These are phyloP conservation scores for Neophaeococcomyces aloes DNA, from an alignment of 2,329 filamentous ascomycete species.

Conservation along the genomic window DNA sequence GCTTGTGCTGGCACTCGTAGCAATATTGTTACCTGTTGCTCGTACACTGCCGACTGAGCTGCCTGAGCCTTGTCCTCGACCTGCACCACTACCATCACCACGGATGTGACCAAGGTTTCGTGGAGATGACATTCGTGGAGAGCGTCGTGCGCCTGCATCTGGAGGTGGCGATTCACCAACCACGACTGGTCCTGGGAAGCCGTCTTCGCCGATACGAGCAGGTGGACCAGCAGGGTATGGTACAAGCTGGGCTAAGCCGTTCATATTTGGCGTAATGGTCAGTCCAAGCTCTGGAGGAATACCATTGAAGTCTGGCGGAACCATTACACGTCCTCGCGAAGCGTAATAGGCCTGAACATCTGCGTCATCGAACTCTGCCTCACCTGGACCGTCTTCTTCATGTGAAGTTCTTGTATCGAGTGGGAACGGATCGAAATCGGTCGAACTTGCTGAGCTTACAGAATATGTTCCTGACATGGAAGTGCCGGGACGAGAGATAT, in stretches of 20 bases:
- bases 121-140: constrained; percentile 1
- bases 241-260: background rate
- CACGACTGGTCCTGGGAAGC: constrained; percentile 10
- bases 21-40: constrained; percentile 5
- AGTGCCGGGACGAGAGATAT: constrained; percentile 18
- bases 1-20: constrained; percentile 8
- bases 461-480: constrained; percentile 20
- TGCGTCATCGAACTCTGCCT: constrained; percentile 16
- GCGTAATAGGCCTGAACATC: constrained; percentile 15
- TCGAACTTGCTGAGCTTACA: constrained; percentile 17
- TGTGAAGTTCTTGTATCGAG: constrained; percentile 12
- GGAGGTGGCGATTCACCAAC: background rate
- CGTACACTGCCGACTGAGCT: constrained; percentile 5
- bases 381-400: constrained; percentile 17
- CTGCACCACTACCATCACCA: constrained; percentile 5
- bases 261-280: constrained; percentile 6
- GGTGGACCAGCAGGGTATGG: constrained; percentile 13
- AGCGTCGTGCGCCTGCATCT: constrained; percentile 1
- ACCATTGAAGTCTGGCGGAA: constrained; percentile 6
- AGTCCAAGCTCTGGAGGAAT: constrained; percentile 5
- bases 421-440: constrained; percentile 20
- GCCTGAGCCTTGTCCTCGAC: background rate
- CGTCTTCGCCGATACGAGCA: constrained; percentile 12
- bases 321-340: constrained; percentile 17
- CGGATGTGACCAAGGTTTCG: constrained; percentile 7